Percentiles rank a stretch among this genome's conserved stretches.
Conservation (phyloP, 805 yeast genomes). For the Teunomyces kruisii region DNA sequence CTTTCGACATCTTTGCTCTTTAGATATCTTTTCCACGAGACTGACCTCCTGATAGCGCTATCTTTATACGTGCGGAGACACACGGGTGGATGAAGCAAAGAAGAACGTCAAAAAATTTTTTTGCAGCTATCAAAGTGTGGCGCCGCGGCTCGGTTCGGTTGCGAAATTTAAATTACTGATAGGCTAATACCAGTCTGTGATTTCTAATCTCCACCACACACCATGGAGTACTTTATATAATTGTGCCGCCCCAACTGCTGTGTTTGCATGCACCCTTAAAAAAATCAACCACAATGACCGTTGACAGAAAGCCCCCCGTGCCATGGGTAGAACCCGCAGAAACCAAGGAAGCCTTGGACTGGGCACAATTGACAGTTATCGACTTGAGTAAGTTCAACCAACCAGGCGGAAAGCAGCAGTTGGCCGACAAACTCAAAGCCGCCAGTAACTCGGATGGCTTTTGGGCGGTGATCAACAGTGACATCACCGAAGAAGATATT, state of each 20-base stretch:
- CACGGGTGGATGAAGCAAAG: no score
- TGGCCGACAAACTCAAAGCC: slow-evolving; percentile 24
- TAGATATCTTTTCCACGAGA: no score
- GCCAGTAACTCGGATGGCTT: slow-evolving; percentile 33
- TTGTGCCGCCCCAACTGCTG: background rate
- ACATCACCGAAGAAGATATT: slow-evolving; percentile 24
- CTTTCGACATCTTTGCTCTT: background rate
- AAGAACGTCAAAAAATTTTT: no score
- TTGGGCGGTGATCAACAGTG: slow-evolving; percentile 28
- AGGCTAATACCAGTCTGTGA: background rate
- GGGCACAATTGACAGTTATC: slow-evolving; percentile 30
- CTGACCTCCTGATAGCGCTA: no score
- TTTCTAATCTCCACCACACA: background rate
- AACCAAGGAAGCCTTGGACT: slow-evolving; percentile 26
- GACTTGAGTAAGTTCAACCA: slow-evolving; percentile 27
- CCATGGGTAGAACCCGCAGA: slow-evolving; percentile 25
- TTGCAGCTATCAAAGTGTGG: no score
- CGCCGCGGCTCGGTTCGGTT: background rate
- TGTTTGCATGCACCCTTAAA: background rate
- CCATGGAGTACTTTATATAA: background rate
- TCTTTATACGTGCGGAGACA: no score
- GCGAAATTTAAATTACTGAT: background rate
- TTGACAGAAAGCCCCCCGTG: slow-evolving; percentile 4
- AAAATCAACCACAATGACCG: background rate
- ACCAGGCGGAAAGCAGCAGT: slow-evolving; percentile 23